Conservation (phyloP, 2,329 filamentous ascomycete species). For the Fusarium tricinctum region DNA sequence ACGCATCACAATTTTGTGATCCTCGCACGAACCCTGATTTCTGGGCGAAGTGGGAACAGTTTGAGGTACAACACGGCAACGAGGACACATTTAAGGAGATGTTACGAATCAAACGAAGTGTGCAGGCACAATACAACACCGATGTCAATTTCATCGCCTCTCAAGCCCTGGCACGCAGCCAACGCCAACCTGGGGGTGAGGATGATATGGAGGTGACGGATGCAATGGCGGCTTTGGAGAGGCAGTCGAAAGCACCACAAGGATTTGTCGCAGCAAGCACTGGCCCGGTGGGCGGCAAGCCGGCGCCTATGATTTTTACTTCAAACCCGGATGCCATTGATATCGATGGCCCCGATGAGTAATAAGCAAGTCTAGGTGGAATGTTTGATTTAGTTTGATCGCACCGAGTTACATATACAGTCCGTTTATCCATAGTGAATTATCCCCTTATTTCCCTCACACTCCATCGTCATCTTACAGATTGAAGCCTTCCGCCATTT, state of each 20-base stretch:
- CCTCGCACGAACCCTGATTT: constrained; percentile 90
- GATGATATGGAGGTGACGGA: constrained; percentile 71
- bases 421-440: constrained; percentile 33
- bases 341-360: constrained; percentile 79
- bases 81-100: constrained; percentile 99
- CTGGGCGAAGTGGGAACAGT: constrained; percentile 97
- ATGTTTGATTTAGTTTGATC: constrained; percentile 36
- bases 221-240: constrained; percentile 90
- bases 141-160: constrained; percentile 99
- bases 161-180: constrained; percentile 87
- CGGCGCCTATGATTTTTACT: constrained; percentile 60
- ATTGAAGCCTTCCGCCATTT: not conserved
- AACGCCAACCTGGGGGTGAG: constrained; percentile 69
- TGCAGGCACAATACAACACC: constrained; percentile 98
- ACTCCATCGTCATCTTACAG: constrained; percentile 31
- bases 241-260: constrained; percentile 86
- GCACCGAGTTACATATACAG: constrained; percentile 40
- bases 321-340: constrained; percentile 90
- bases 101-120: constrained; percentile 96
- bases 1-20: constrained; percentile 97
- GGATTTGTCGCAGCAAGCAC: constrained; percentile 93
- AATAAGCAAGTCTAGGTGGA: constrained; percentile 45
- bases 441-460: constrained; percentile 22
- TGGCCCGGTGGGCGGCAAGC: constrained; percentile 70
- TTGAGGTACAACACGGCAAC: constrained; percentile 98